Percentiles rank a stretch among this genome's conserved stretches.
These are phyloP conservation scores for Microdochium trichocladiopsis DNA, from an alignment of 2,329 filamentous ascomycete species.

Conservation along the genomic window DNA sequence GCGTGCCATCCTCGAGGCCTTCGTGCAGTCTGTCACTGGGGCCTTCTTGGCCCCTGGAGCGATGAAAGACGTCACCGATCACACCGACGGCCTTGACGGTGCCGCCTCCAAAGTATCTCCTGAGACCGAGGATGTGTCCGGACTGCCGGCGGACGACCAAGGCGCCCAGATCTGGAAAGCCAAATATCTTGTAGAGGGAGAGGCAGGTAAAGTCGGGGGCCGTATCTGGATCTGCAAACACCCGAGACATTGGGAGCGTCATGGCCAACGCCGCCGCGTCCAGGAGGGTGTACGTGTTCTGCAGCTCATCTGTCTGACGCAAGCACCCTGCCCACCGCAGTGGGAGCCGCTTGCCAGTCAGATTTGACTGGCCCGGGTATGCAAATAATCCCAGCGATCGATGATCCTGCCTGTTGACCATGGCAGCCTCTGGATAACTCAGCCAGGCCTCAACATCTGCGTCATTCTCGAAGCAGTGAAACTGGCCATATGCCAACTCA, in stretches of 20 bases:
- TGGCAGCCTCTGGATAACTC: conserved; percentile 13
- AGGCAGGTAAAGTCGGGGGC: conserved; percentile 56
- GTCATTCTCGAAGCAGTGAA: conserved; percentile 54
- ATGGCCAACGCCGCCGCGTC: conserved; percentile 61
- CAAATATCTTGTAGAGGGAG: conserved; percentile 62
- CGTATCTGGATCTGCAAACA: conserved; percentile 39
- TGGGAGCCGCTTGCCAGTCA: conserved; percentile 58
- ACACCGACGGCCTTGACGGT: conserved; percentile 55
- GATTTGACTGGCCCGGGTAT: conserved; percentile 64
- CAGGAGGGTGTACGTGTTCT: conserved; percentile 43
- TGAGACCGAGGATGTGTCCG: conserved; percentile 43
- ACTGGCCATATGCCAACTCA: conserved; percentile 48
- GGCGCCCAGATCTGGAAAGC: conserved; percentile 57
- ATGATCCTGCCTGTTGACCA: conserved; percentile 12
- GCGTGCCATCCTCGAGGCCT: conserved; percentile 59
- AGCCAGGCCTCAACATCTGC: conserved; percentile 38
- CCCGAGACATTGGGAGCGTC: conserved; percentile 45
- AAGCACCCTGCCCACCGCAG: conserved; percentile 42
- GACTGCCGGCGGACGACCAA: conserved; percentile 50
- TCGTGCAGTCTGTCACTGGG: conserved; percentile 44
- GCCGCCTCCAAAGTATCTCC: conserved; percentile 62
- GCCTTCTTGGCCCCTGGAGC: conserved; percentile 12
- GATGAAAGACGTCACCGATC: conserved; percentile 37
- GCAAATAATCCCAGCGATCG: conserved; percentile 44
- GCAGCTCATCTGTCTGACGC: conserved; percentile 21